Base-by-base conservation (phyloP, 345 rosid genomes). In the Salix caprea region DNA sequence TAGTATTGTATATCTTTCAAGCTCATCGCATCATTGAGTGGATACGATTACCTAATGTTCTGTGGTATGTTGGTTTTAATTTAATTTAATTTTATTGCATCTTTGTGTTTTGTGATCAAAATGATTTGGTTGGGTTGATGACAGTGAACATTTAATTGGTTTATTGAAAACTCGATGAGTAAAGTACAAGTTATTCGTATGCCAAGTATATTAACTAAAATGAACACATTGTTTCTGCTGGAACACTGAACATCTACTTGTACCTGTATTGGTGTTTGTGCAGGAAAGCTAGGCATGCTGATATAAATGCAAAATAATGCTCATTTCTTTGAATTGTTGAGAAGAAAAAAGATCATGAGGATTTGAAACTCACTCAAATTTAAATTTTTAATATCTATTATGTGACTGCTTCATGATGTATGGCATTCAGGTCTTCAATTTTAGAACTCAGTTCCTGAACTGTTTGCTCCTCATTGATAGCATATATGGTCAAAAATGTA, bases 401-500 rank as follows among this genome's bases (percentile, higher is more conserved):
- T 28, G 61, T 65, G 60, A 30, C 16, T 62, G n/a, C 54, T 52
- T 24, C 48, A n/a, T 42, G 56, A 48, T 69, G 30, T 50, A 50
- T 67, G n/a, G 1, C 58, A 16, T 68, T 60, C 8, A 19, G 13
- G 13, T 50, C 66, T 39, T 36, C 72, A 78, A 56, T 40, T 54
- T 75, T 70, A 52, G 56, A 68, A 50, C 52, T 46, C 44, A 72
- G 39, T 19, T 70, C 56, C 65, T 40, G 19, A 67, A 46, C 28
- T 80, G 70, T 28, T 52, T 44, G 23, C 6, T 24, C 71, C 78
- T 76, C 60, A 68, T 46, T 56, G 8, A 58, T 70, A 30, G 65
- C 34, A 32, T 61, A 6, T 64, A 52, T 69, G 62, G 73, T 36
- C 37, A 78, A 76, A 48, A 71, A 71, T 80, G 78, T 78, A 64